These are phyloP conservation scores for Nephromyces sp. DNA, from an alignment of 169 alveolate species.

Conservation along the genomic window DNA sequence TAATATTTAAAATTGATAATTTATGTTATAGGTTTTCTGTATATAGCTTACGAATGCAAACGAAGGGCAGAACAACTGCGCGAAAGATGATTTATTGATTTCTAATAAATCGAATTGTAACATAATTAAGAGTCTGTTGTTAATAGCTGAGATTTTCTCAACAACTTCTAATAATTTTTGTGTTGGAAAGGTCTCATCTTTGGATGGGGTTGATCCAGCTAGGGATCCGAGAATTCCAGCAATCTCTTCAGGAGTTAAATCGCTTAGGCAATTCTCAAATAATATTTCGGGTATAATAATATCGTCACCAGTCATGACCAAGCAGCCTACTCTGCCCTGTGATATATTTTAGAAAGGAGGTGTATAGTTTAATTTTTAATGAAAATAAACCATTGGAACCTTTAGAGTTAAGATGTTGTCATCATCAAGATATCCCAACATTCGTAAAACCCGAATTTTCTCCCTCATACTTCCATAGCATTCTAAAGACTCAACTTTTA, in stretches of 20 bases:
- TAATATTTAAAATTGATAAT: not conserved
- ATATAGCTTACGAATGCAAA: not conserved
- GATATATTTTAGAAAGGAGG: too few species aligned
- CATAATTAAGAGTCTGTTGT: not conserved
- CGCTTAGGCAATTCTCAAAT: not conserved
- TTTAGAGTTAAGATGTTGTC: not conserved
- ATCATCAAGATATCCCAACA: not conserved
- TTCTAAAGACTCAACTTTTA: not conserved
- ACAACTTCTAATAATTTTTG: not conserved
- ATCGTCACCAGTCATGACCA: not conserved
- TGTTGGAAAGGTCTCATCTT: not conserved
- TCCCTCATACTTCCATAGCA: not conserved
- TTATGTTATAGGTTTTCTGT: not conserved
- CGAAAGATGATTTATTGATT: not conserved
- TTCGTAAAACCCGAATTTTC: not conserved
- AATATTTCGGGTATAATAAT: not conserved
- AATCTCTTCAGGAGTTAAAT: not conserved
- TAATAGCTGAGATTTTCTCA: not conserved
- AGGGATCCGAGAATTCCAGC: not conserved
- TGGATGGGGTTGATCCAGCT: not conserved
- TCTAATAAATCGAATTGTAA: not conserved
- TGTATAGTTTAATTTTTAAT: too few species aligned
- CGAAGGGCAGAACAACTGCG: not conserved
- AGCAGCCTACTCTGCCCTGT: not conserved
- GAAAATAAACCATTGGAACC: not conserved